These are phyloP conservation scores for Collariella sp. DNA, from an alignment of 495 filamentous ascomycete species.

Conservation along the genomic window DNA sequence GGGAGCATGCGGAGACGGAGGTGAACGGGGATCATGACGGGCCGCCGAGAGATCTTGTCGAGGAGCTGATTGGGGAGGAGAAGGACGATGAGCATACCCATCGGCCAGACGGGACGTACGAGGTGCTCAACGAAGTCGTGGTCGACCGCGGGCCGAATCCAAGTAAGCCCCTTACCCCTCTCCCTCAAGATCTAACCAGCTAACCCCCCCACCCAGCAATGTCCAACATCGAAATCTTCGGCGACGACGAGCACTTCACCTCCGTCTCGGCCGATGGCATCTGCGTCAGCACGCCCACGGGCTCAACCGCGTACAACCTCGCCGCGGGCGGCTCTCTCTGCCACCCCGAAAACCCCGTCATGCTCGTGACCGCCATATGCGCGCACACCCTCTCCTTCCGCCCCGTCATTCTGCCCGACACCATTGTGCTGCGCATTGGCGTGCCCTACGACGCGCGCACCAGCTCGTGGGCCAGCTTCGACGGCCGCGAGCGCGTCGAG, in stretches of 20 bases:
- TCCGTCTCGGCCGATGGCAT: slow-evolving; percentile 80
- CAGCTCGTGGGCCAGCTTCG: slow-evolving; percentile 92
- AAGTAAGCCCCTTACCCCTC: slow-evolving; percentile 43
- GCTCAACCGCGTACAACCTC: slow-evolving; percentile 94
- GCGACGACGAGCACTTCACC: slow-evolving; percentile 91
- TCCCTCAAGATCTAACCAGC: background rate
- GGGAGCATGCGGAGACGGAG: slow-evolving; percentile 20
- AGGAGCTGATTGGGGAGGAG: slow-evolving; percentile 80
- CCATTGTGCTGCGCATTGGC: slow-evolving; percentile 80
- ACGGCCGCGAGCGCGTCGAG: slow-evolving; percentile 84
- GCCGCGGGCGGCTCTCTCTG: slow-evolving; percentile 91
- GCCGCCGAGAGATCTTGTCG: slow-evolving; percentile 60
- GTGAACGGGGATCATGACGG: slow-evolving; percentile 21
- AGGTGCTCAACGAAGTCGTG: slow-evolving; percentile 90
- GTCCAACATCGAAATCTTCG: slow-evolving; percentile 83
- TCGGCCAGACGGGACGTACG: slow-evolving; percentile 66
- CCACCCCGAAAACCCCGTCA: slow-evolving; percentile 94
- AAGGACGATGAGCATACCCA: slow-evolving; percentile 73
- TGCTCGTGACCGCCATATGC: slow-evolving; percentile 90
- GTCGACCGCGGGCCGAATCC: slow-evolving; percentile 87
- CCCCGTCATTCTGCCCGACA: slow-evolving; percentile 91
- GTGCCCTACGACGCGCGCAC: slow-evolving; percentile 89
- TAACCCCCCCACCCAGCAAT: slow-evolving; percentile 47
- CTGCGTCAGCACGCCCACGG: slow-evolving; percentile 85
- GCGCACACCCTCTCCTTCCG: slow-evolving; percentile 94